Base-by-base conservation (phyloP, 148 eudicot genomes). In the Rhododendron ferrugineum region DNA sequence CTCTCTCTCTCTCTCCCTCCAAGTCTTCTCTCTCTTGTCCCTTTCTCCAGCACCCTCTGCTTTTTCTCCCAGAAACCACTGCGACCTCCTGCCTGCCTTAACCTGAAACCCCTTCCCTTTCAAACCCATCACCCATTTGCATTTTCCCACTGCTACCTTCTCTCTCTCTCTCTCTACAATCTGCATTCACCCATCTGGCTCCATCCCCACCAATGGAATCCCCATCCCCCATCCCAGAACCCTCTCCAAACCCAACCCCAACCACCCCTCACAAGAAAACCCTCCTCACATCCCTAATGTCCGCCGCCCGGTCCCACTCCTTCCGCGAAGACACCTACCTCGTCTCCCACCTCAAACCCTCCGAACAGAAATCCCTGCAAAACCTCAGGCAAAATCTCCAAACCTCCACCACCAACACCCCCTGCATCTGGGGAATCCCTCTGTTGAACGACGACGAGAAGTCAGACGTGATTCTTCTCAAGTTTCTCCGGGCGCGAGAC, bases 261-360 rank as follows among this genome's bases (percentile, higher is more conserved):
- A 68, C 16, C 62, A 79, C 88, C 52, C 86, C 89, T 22, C 80
- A 85, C 22, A 92, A 91, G 84, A 89, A 89, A 82, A 90, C 74
- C 92, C 58, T 91, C 80, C 87, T 89, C 62, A 82, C 91, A 34
- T 85, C 98, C 0, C 78, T 93, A 86, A 94, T 93, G 94, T 96
- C 91, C 34, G 89, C 94, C 30, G 84, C 70, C 11, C 87, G 92
- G 20, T 86, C 95, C 2, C 93, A 94, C 2, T 91, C 98, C 32
- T 95, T 92, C 89, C 89, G 93, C 68, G 99, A 96, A 85, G 99
- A 96, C 94, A 91, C 99, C 0, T 96, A 96, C 88, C 54, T 88
- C 62, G 76, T 91, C 84, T 88, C 95, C 22, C 77, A 91, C 81
- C 94, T 96, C 79, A 93, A 93, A 80, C 76, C 88, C 5, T 87